These are phyloP conservation scores for Leishmania guyanensis DNA, from an alignment of 208 protist genomes.

Conservation along the genomic window DNA sequence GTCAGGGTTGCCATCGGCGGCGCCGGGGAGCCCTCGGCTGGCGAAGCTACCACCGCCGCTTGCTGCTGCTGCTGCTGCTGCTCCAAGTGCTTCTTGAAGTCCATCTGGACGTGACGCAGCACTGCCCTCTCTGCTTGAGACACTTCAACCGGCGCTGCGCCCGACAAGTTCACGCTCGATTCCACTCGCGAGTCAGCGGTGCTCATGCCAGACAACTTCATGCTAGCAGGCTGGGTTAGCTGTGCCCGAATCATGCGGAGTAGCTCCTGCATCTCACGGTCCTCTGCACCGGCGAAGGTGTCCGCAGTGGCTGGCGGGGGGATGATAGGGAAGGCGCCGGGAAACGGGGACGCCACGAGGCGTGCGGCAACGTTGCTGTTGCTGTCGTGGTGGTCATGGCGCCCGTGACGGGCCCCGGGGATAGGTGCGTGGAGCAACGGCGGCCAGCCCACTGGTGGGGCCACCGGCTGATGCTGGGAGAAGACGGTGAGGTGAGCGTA, in stretches of 20 bases:
- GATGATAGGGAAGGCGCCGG: constrained; percentile 42
- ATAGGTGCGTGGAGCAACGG: constrained; percentile 3
- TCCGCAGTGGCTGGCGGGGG: constrained; percentile 22
- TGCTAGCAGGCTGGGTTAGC: constrained; percentile 18
- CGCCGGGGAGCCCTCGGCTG: constrained; percentile 4
- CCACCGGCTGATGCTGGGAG: constrained; percentile 34
- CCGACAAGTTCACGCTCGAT: neutral
- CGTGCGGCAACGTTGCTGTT: constrained; percentile 14
- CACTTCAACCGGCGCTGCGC: constrained; percentile 43
- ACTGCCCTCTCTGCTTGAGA: constrained; percentile 53
- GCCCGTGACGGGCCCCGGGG: neutral
- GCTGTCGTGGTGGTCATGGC: neutral
- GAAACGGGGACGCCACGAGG: constrained; percentile 39
- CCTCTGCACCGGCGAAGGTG: constrained; percentile 30
- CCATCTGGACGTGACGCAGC: constrained; percentile 51
- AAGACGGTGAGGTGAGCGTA: constrained; percentile 40
- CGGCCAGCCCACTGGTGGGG: constrained; percentile 26
- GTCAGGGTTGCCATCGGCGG: constrained; percentile 11
- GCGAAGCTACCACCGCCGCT: neutral
- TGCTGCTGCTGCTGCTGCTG: constrained; percentile 19
- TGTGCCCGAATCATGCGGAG: constrained; percentile 30
- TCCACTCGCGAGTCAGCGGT: neutral
- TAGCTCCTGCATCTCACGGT: constrained; percentile 49
- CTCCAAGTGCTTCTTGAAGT: constrained; percentile 40
- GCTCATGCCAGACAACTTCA: neutral